Evolutionary conservation across 345 rosid species (phyloP).

Genomic region (Rhodamnia argentea): DNA sequence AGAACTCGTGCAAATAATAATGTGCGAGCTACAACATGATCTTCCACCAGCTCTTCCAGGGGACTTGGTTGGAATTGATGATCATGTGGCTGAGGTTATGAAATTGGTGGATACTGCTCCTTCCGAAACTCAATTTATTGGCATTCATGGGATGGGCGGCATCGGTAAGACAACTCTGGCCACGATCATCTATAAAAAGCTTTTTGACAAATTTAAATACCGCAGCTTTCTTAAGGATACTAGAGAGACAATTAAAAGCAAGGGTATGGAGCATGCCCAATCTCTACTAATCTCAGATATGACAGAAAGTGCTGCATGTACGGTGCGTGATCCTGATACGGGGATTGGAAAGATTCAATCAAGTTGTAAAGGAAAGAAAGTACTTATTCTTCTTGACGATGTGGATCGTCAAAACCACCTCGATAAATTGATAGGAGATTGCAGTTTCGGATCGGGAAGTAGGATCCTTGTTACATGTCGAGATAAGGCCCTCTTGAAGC

Average conservation of each 20-base stretch:
- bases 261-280: neutral
- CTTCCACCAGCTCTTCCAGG: rapidly evolving
- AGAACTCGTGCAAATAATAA: neutral
- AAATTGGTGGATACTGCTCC: neutral
- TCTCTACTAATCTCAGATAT: neutral
- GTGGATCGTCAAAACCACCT: neutral
- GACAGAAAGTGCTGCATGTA: neutral
- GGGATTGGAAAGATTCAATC: neutral
- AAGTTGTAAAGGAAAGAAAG: neutral
- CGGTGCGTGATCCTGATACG: neutral
- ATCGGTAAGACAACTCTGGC: too few species aligned
- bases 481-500: neutral
- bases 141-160: neutral
- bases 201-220: too few species aligned
- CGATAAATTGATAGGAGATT: neutral
- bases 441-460: neutral
- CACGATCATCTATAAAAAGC: too few species aligned
- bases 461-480: neutral
- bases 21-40: rapidly evolving
- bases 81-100: neutral
- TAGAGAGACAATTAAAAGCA: neutral
- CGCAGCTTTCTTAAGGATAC: neutral
- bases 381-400: neutral
- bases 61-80: neutral
- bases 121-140: rapidly evolving